Conservation (phyloP, 495 filamentous ascomycete genomes). For the Neurospora discreta region DNA sequence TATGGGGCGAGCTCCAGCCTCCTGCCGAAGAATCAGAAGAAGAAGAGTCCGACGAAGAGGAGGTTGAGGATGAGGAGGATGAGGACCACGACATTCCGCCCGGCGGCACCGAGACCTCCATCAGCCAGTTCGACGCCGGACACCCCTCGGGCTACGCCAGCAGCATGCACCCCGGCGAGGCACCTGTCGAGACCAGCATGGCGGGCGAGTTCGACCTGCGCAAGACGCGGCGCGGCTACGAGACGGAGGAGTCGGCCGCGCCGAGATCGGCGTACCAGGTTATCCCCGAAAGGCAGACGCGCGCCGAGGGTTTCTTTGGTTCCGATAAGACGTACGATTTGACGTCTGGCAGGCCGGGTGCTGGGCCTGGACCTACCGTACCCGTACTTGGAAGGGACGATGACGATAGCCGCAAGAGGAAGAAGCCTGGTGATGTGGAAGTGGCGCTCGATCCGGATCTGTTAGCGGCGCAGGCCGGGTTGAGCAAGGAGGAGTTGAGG, state of each 20-base stretch:
- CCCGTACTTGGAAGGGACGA: conserved; percentile 73
- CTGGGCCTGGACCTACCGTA: conserved; percentile 3
- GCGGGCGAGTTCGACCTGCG: conserved; percentile 85
- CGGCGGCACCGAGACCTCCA: conserved; percentile 59
- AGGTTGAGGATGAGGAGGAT: conserved; percentile 64
- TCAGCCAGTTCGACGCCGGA: conserved; percentile 52
- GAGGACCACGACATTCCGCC: conserved; percentile 38
- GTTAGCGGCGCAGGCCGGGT: conserved; percentile 55
- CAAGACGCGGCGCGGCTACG: conserved; percentile 74
- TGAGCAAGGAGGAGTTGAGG: conserved; percentile 49
- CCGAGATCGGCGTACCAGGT: conserved; percentile 78
- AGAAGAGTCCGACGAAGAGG: conserved; percentile 59
- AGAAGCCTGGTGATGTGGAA: conserved; percentile 92
- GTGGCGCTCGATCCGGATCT: conserved; percentile 78
- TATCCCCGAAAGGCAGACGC: conserved; percentile 73
- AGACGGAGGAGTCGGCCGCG: conserved; percentile 66
- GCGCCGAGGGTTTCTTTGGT: conserved; percentile 88
- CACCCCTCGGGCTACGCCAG: conserved; percentile 69
- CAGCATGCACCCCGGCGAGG: conserved; percentile 47
- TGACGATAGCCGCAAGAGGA: conserved; percentile 64
- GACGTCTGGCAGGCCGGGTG: conserved; percentile 21
- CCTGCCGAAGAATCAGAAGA: conserved; percentile 73
- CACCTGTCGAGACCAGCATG: conserved; percentile 51
- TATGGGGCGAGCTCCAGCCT: conserved; percentile 91
- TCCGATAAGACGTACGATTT: conserved; percentile 89